Base-by-base conservation (phyloP, 2,329 filamentous ascomycete genomes). In the Aureobasidium sp. region DNA sequence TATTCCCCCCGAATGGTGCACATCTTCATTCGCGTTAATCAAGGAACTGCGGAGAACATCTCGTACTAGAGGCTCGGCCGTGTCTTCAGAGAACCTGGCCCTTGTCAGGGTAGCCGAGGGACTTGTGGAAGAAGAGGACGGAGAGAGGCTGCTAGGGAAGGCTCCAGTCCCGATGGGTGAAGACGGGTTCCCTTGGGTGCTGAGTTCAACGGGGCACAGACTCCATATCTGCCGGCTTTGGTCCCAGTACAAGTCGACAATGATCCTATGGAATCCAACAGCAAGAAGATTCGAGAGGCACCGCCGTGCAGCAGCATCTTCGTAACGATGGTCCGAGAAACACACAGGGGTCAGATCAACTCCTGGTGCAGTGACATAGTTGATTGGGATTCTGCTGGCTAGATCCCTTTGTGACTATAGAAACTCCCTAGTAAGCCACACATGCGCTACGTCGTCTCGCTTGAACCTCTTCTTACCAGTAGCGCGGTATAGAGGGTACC, bases 181-280 rank as follows among this genome's bases (percentile, higher is more conserved):
- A 9, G 58, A 55, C 21, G 62, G 19, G 15, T 51, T 51, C 7
- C 33, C 49, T 23, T 35, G 50, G 66, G 66, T 29, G 66, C 64
- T 37, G 57, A 84, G 74, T 47, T 78, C 70, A 2, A 81, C 81
- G 0, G 85, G 85, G 68, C 85, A 88, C 19, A 87, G 76, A 53
- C 76, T 81, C 82, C 84, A 87, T 42, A 75, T 68, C 33, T 71
- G 71, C 29, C 78, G 75, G 31, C 72, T 75, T 25, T 77, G 67
- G 64, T 86, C 84, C 85, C 85, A 88, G 67, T 84, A 87, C 13
- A 86, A 65, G 68, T 88, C 85, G 29, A 86, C 70, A 45, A 81
- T 71, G 47, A 86, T 76, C 46, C 81, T 77, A 40, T 79, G 76
- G 65, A 84, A 86, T 5, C 83, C 83, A n/a, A 79, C 71, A 0